Evolutionary conservation across 192 early-diverging fungal species (phyloP), one percentile per base, ranked within the genome.

Genomic region (Mortierella alpina): DNA sequence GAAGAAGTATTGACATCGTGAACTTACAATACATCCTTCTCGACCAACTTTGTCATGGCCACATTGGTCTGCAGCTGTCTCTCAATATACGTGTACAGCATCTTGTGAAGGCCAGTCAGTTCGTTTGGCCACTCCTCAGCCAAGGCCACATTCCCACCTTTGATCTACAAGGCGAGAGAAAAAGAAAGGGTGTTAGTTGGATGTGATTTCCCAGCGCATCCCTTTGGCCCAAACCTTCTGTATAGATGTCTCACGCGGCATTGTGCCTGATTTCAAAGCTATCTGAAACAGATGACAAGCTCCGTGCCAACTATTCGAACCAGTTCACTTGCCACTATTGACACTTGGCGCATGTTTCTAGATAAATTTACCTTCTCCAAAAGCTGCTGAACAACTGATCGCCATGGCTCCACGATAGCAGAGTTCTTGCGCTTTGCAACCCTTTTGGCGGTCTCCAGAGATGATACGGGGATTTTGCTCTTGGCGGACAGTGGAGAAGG

Each of bases 91-190:
- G 55, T 67, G 55, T 59, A 69, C 5, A 76, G 66, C 23, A 52
- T 44, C 59, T 69, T 23, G 55, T 75, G 66, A 55, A 71, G 42
- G 1, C 70, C 61, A 17, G 45, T 58, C 70, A 72, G 52, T 17
- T 58, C 61, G 23, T 64, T 63, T 45, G 66, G 74, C 74, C 66
- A 76, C 66, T 76, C 74, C 47, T 76, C 74, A 47, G 60, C 50
- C 44, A 68, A 65, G 17, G 74, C 44, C 52, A 69, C 74, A 55
- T 69, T 18, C 39, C 61, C 55, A 23, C 60, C 74, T 69, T 76
- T 76, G 60, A 69, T 68, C 66, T 74, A 66, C 15, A 63, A 7
- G 63, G 50, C n/a, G 49, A 66, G 56, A 63, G 46, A 47, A 23
- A 20, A 62, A 62, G 10, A 54, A 62, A 54, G 11, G 49, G 58